phyloP scores from a whole-genome alignment of 345 rosid genomes.

The Syzygium oleosum region DNA sequence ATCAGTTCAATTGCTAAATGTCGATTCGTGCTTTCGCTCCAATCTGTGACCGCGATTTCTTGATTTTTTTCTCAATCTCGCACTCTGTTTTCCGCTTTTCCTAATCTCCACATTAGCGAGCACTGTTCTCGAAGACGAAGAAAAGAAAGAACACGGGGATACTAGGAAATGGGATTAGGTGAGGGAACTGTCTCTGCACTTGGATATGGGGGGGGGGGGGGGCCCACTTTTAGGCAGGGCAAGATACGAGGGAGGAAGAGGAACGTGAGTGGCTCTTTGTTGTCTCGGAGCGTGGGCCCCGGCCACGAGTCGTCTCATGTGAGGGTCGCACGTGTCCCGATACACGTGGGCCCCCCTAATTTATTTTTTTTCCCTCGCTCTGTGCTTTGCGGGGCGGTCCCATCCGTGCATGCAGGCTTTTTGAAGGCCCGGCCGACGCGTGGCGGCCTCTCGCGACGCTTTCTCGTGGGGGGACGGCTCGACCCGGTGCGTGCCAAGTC shows the following conservation, averaged over 20 bases:
- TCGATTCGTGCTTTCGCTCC: background rate
- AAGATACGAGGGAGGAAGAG: too few species aligned
- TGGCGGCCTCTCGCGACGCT: background rate
- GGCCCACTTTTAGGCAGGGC: background rate
- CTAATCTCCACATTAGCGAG: too few species aligned
- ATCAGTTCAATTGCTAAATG: background rate
- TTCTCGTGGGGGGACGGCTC: background rate
- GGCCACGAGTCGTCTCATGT: background rate
- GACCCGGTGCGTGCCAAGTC: background rate
- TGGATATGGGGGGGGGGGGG: fast-evolving
- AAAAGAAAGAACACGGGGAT: background rate
- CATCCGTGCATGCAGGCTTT: background rate
- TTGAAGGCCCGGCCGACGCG: background rate
- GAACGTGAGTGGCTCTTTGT: background rate
- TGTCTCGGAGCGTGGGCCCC: background rate
- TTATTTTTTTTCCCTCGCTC: background rate
- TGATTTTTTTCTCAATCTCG: background rate
- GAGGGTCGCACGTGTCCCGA: background rate
- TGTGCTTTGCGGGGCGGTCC: background rate
- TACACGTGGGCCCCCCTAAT: background rate
- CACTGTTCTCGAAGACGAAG: background rate
- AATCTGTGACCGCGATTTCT: background rate
- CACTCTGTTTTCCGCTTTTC: background rate
- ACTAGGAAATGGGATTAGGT: background rate
- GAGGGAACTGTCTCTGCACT: background rate